Percentiles rank a stretch among this genome's conserved stretches.
These are phyloP conservation scores for Angomonas ambiguus DNA, from an alignment of 208 protist genomes.

Conservation along the genomic window DNA sequence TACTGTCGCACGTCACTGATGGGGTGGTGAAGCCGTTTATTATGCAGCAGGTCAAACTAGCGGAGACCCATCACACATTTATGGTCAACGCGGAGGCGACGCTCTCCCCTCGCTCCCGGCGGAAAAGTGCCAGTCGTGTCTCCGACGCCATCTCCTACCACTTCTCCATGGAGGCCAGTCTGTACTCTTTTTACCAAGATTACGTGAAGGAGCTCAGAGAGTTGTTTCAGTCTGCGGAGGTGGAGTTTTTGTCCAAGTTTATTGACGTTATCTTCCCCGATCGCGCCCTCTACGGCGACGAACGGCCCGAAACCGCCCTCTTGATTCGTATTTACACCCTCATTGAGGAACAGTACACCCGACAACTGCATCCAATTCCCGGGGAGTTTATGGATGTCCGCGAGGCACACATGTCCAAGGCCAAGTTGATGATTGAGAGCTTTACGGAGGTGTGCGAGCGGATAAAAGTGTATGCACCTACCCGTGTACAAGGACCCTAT, in stretches of 20 bases:
- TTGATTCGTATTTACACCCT: slow-evolving; percentile 62
- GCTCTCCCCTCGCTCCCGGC: slow-evolving; percentile 66
- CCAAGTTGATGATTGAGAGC: slow-evolving; percentile 60
- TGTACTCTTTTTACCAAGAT: slow-evolving; percentile 66
- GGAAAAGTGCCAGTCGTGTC: slow-evolving; percentile 39
- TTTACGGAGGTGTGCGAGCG: slow-evolving; percentile 55
- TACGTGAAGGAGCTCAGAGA: slow-evolving; percentile 53
- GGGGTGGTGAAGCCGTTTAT: slow-evolving; percentile 77
- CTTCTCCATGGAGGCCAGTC: slow-evolving; percentile 49
- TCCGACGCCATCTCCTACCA: slow-evolving; percentile 79
- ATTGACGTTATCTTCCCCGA: slow-evolving; percentile 55
- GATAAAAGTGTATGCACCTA: slow-evolving; percentile 48
- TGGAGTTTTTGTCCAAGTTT: slow-evolving; percentile 59
- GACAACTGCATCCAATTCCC: slow-evolving; percentile 57
- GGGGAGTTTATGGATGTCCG: slow-evolving; percentile 72
- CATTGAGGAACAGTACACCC: slow-evolving; percentile 79
- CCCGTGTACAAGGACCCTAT: slow-evolving; percentile 41
- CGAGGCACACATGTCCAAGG: slow-evolving; percentile 82
- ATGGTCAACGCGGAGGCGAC: slow-evolving; percentile 48
- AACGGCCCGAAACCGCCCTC: slow-evolving; percentile 51
- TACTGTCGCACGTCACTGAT: slow-evolving; percentile 68
- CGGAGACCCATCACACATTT: slow-evolving; percentile 43
- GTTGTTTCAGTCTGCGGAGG: slow-evolving; percentile 48
- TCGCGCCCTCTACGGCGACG: slow-evolving; percentile 34
- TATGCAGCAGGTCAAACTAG: slow-evolving; percentile 75